Base-by-base conservation (phyloP, 148 eudicot genomes). In the Agrostemma githago region DNA sequence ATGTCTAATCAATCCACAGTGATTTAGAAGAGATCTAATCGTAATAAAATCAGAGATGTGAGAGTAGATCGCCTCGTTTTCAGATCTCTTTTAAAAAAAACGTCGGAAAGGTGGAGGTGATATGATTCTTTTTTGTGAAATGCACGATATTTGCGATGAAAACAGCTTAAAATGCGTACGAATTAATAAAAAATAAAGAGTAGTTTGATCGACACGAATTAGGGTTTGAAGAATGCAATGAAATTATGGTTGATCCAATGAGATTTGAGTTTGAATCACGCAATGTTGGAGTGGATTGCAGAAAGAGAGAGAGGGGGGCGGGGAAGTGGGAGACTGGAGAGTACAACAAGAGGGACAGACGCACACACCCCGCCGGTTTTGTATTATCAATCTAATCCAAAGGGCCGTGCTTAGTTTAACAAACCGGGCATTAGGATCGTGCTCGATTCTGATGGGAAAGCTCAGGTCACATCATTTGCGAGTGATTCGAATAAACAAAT, bases 61-160 rank as follows among this genome's bases (percentile, higher is more conserved):
- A 78, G 84, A 75, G 81, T 81, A 75, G 76, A 83, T 70, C 70
- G 70, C 61, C n/a, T 41, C 17, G 61, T 66, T 8, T 43, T 72
- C 64, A 77, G 79, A 80, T 74, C 84, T 72, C 79, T 65, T 62
- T 17, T 20, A 11, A n/a, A 8, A 66, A 66, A 40, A 40, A 40
- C 2, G 48, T 38, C 68, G 21, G 20, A 40, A 66, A 40, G 4
- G 15, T 41, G 48, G 19, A n/a, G 16, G 41, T 41, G 3, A 66
- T 15, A 15, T 10, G 69, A 14, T 53, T 54, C 14, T n/a, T 4
- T 4, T 26, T 38, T 4, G 3, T 38, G 7, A 16, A 15, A 15
- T 11, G 43, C 16, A 38, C 62, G 51, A 53, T 39, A 20, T 5
- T 15, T n/a, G 70, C 43, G 72, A 37, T 62, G 8, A 6, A 68